A percentile compares a stretch with the other conserved stretches of the same genome.
These are phyloP conservation scores for Gracilaria gracilis DNA, from an alignment of 23 red algal genomes.

Conservation along the genomic window DNA sequence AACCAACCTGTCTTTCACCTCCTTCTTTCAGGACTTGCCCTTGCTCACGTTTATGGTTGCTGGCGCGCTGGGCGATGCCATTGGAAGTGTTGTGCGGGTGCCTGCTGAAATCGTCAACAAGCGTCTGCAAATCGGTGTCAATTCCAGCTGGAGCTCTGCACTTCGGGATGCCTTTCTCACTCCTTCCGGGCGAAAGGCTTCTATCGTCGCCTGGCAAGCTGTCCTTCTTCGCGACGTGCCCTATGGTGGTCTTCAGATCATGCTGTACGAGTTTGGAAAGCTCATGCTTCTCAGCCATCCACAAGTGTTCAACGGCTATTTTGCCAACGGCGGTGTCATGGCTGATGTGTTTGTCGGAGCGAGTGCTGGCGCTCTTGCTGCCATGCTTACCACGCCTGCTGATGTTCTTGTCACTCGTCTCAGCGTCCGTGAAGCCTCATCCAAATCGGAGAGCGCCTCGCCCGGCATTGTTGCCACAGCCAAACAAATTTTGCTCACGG, in stretches of 20 bases:
- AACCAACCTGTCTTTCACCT: constrained; percentile 45
- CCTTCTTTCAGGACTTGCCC: constrained; percentile 62
- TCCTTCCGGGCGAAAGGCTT: constrained; percentile 32
- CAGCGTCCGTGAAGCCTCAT: constrained; percentile 15
- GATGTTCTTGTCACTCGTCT: constrained; percentile 88
- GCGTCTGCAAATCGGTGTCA: constrained; percentile 83
- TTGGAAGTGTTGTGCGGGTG: constrained; percentile 75
- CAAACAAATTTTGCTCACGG: constrained; percentile 49
- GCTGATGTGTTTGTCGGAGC: constrained; percentile 69
- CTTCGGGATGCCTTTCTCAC: constrained; percentile 64
- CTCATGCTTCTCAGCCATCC: constrained; percentile 34
- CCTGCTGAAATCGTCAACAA: constrained; percentile 88
- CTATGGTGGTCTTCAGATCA: constrained; percentile 86
- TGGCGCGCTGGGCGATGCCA: constrained; percentile 77
- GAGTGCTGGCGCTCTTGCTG: constrained; percentile 68
- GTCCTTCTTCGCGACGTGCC: constrained; percentile 83
- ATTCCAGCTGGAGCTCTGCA: constrained; percentile 34
- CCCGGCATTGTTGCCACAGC: constrained; percentile 39
- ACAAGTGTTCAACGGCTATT: constrained; percentile 23
- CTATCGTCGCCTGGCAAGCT: constrained; percentile 66
- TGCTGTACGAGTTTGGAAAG: constrained; percentile 82
- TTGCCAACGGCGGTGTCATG: constrained; percentile 39
- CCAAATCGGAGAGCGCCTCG: background rate
- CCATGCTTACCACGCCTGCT: constrained; percentile 83
- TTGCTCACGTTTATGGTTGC: constrained; percentile 77